Base-by-base conservation (phyloP, 2,329 filamentous ascomycete genomes). In the Aspergillus versicolor region DNA sequence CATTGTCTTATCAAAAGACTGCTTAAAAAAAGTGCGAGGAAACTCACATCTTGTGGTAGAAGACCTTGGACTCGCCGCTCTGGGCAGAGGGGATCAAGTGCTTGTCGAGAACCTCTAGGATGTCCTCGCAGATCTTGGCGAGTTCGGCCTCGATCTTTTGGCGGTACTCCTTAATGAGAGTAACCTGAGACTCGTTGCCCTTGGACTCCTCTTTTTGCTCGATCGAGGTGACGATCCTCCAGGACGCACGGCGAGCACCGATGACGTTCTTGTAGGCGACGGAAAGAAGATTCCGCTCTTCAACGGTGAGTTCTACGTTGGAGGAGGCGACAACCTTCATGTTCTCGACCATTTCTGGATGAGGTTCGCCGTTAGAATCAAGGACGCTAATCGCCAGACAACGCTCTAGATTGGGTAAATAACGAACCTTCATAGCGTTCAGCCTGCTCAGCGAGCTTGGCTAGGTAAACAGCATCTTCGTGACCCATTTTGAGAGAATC, bases 141-240 rank as follows among this genome's bases (percentile, higher is more conserved):
- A 97, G 88, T 83, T 97, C 93, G 72, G 84, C 83, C 87, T 97
- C 93, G 73, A 97, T 97, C 89, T 96, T 97, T 81, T 93, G 88
- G 76, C 93, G 92, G 87, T 97, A 97, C 79, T 96, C 92, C 85
- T 94, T 94, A 84, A 97, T 97, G 65, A 94, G 85, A 70, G 82
- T 79, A 67, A 97, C 92, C 81, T 97, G 92, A 70, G 87, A 85
- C 70, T 91, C 89, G 81, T 93, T 95, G 84, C 92, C 92, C 89
- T 97, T 97, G 75, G 91, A 94, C 84, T 97, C 93, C 84, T 97
- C 93, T 87, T 97, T 97, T 83, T 97, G 93, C 86, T 97, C 93
- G 75, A 97, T 97, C 70, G 92, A 96, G 76, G 92, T 94, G 74
- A 97, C 90, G 78, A 97, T 97, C 85, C 92, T 91, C 92, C 92